Percentiles rank a stretch among this genome's conserved stretches.
These are phyloP conservation scores for Anthracocystis setariae DNA, from an alignment of 1,284 basidiomycete species.

Conservation along the genomic window DNA sequence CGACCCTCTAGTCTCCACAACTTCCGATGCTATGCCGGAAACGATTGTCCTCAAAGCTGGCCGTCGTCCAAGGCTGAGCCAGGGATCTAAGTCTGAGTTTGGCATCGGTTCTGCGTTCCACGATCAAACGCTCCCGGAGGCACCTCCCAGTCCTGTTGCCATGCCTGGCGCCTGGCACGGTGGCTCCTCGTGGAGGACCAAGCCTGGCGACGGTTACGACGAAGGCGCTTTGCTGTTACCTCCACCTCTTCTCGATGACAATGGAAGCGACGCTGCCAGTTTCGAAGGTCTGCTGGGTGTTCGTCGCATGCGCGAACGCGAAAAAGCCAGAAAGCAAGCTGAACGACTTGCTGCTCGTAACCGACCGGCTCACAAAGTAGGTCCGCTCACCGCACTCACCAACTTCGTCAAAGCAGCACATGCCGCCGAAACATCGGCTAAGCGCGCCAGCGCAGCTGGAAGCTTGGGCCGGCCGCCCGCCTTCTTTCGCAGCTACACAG, in stretches of 20 bases:
- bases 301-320: slow-evolving; percentile 58
- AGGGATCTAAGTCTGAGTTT: slow-evolving; percentile 32
- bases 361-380: slow-evolving; percentile 62
- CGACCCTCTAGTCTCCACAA: background rate
- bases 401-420: slow-evolving; percentile 66
- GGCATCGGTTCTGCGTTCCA: slow-evolving; percentile 49
- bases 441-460: slow-evolving; percentile 9
- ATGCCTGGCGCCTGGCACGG: slow-evolving; percentile 65
- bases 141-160: slow-evolving; percentile 60
- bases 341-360: slow-evolving; percentile 58
- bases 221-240: slow-evolving; percentile 62
- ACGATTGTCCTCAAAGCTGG: slow-evolving; percentile 36
- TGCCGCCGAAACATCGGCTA: slow-evolving; percentile 53
- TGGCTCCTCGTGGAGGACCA: slow-evolving; percentile 45
- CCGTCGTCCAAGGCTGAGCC: slow-evolving; percentile 14
- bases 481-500: slow-evolving; percentile 35
- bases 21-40: slow-evolving; percentile 8
- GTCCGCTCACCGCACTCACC: slow-evolving; percentile 56
- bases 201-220: slow-evolving; percentile 47
- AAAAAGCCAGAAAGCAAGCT: slow-evolving; percentile 50
- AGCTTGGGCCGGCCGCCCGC: slow-evolving; percentile 10
- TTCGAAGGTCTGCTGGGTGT: slow-evolving; percentile 60
- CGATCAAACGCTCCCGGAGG: slow-evolving; percentile 38
- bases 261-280: slow-evolving; percentile 51
- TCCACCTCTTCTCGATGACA: slow-evolving; percentile 62